These are phyloP conservation scores for Arthrinium phaeospermum DNA, from an alignment of 2,329 filamentous ascomycete genomes.

Conservation along the genomic window DNA sequence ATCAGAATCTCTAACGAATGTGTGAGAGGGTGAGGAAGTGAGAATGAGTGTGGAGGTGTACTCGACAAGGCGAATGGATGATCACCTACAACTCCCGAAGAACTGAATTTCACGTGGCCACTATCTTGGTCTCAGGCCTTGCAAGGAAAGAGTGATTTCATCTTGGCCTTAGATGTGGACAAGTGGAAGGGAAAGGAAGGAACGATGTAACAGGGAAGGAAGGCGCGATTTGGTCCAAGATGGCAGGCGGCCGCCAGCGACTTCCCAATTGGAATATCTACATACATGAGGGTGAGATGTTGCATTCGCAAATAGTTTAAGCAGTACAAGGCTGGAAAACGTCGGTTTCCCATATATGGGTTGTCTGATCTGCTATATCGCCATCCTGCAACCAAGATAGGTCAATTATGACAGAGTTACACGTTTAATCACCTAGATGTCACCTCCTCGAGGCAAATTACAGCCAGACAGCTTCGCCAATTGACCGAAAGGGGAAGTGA, in stretches of 20 bases:
- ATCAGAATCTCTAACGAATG: background rate
- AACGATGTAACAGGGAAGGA: background rate
- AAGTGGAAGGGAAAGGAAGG: background rate
- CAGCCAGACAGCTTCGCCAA: slow-evolving; percentile 15
- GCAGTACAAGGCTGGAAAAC: background rate
- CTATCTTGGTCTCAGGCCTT: background rate
- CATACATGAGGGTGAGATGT: background rate
- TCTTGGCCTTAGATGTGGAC: background rate
- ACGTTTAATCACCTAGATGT: slow-evolving; percentile 12
- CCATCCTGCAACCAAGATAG: background rate
- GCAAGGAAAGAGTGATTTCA: background rate
- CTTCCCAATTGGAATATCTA: background rate
- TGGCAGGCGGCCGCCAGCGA: slow-evolving; percentile 1
- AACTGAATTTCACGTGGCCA: background rate
- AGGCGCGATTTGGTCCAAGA: background rate
- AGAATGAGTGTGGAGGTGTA: background rate
- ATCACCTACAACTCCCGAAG: background rate
- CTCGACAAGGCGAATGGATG: background rate
- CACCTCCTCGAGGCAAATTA: slow-evolving; percentile 20
- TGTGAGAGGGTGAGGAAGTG: background rate
- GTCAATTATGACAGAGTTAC: background rate
- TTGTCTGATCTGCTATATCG: background rate
- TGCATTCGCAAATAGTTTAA: background rate
- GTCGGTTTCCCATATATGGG: background rate
- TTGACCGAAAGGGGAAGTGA: slow-evolving; percentile 12